A percentile compares a stretch with the other conserved stretches of the same genome.
Conservation (phyloP, 1,284 basidiomycete genomes). For the Trichosporon sp. region DNA sequence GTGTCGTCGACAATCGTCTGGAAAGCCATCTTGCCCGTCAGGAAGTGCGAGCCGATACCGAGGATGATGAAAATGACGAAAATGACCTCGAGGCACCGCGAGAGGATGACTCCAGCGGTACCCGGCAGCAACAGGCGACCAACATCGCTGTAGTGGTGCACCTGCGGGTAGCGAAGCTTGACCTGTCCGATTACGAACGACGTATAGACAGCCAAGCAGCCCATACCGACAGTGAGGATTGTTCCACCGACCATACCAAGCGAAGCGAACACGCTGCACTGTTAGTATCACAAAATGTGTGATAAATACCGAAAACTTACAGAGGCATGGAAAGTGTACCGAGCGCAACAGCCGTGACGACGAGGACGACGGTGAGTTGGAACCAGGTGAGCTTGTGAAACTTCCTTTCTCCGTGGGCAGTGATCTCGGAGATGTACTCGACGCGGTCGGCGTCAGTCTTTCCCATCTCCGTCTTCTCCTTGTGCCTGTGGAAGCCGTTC, state of each 20-base stretch:
- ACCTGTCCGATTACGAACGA: conserved; percentile 32
- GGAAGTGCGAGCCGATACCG: conserved; percentile 29
- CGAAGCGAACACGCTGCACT: conserved; percentile 25
- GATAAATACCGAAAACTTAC: conserved; percentile 16
- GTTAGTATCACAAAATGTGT: background rate
- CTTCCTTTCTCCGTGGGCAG: conserved; percentile 25
- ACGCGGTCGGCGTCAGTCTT: conserved; percentile 26
- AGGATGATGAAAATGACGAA: conserved; percentile 32
- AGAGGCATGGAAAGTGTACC: conserved; percentile 29
- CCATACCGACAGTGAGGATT: conserved; percentile 29
- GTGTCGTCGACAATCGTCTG: conserved; percentile 24
- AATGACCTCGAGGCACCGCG: conserved; percentile 17
- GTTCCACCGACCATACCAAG: conserved; percentile 31
- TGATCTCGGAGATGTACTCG: conserved; percentile 26
- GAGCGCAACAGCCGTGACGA: conserved; percentile 28
- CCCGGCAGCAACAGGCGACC: conserved; percentile 25
- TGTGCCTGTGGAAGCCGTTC: conserved; percentile 9
- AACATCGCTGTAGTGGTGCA: conserved; percentile 30
- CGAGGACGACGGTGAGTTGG: conserved; percentile 29
- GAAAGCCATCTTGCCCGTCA: conserved; percentile 31
- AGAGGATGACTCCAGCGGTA: conserved; percentile 18
- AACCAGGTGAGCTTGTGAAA: conserved; percentile 32
- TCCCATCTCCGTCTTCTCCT: background rate
- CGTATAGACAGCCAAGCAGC: conserved; percentile 31
- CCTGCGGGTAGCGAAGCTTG: conserved; percentile 34